Evolutionary conservation across 1,284 basidiomycete species (phyloP), one percentile per base, ranked within the genome.

Genomic region (Cerioporus squamosus): DNA sequence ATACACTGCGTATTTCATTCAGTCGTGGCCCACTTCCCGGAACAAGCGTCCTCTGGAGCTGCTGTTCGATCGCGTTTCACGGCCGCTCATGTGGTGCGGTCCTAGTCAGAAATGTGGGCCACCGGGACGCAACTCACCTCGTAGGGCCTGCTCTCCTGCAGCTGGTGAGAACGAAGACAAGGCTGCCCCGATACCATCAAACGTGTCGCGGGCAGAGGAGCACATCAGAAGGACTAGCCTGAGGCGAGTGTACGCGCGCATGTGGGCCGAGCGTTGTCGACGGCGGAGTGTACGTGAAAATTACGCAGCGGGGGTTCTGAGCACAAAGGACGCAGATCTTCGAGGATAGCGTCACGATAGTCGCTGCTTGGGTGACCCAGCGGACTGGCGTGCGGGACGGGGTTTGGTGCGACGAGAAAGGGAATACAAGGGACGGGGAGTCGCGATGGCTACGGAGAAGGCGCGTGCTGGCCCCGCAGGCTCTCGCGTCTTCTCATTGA

Each of bases 381-480:
- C 26, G 39, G 46, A 39, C 23, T n/a, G 53, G 46, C 10, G 23
- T 23, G 18, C 15, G 39, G n/a, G 29, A n/a, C 17, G 26, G 29
- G 31, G 33, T 31, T n/a, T 51, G 50, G 50, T 42, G 31, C 42
- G 39, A 43, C 50, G 50, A 18, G 50, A 43, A 43, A 44, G 51
- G n/a, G 44, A 66, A 43, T 59, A 66, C 64, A 66, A 66, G 57
- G 61, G 14, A 40, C 31, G 53, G 42, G n/a, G 29, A 42, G 64
- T 66, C 53, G 64, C 60, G 62, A 63, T 63, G 64, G 62, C 55
- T 61, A 64, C 64, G 15, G 18, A 18, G 59, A 54, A 49, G 50
- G 10, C 12, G 26, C 36, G 51, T 40, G 10, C 15, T 48, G 36
- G 33, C 33, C 38, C 48, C 39, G 52, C n/a, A 17, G 26, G 12